phyloP scores from a whole-genome alignment of 2,329 filamentous ascomycete species.

The Aureobasidium uvarum region DNA sequence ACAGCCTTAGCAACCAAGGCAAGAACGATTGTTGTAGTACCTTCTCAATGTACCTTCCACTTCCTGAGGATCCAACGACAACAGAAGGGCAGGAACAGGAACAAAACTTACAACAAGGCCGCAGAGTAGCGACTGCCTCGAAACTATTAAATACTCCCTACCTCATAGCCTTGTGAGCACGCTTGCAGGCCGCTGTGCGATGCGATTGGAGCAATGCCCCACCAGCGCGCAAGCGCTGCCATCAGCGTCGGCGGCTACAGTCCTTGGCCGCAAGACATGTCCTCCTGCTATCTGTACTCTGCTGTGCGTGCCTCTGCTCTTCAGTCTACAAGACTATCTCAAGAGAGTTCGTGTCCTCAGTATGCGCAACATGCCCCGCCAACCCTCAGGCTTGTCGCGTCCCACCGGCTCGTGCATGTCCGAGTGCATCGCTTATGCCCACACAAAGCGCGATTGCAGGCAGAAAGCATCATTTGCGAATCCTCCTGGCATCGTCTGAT shows the following conservation, averaged over 20 bases:
- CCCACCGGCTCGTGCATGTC: neutral
- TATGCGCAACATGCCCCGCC: neutral
- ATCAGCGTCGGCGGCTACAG: constrained; percentile 23
- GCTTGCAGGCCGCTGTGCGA: constrained; percentile 7
- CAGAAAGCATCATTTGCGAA: neutral
- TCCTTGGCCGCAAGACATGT: constrained; percentile 7
- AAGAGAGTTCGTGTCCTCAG: neutral
- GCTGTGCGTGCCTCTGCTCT: neutral
- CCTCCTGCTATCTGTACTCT: neutral
- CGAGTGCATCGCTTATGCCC: neutral
- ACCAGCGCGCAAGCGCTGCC: constrained; percentile 18
- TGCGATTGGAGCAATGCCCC: constrained; percentile 19
- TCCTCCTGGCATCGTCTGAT: constrained; percentile 5
- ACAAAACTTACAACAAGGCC: constrained; percentile 2
- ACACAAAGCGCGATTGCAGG: neutral
- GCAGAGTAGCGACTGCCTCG: neutral
- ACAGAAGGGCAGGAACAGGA: neutral
- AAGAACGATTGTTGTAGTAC: neutral
- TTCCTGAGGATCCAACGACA: neutral
- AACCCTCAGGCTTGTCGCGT: neutral
- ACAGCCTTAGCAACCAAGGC: neutral
- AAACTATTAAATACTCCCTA: constrained; percentile 3
- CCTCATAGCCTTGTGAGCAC: constrained; percentile 1
- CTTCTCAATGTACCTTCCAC: neutral
- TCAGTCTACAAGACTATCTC: neutral